Evolutionary conservation across 495 filamentous ascomycete species (phyloP).

Genomic region (Bacidia rubella): DNA sequence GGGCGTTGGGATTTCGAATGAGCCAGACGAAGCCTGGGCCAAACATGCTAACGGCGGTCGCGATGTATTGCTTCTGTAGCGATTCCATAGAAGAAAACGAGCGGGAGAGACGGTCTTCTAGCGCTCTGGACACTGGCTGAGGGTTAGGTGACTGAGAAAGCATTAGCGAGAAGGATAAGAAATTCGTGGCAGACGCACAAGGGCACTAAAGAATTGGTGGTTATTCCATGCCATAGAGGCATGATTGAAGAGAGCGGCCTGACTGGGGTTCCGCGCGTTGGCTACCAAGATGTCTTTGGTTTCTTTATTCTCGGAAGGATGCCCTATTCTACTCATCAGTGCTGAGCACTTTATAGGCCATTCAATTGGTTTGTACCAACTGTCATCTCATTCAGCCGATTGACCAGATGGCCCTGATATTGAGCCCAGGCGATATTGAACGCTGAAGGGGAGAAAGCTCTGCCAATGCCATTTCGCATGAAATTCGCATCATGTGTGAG

Average conservation of each 20-base stretch:
- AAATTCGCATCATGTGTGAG: conserved; percentile 42
- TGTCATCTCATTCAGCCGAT: conserved; percentile 60
- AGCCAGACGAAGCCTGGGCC: conserved; percentile 97
- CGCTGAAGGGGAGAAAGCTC: conserved; percentile 48
- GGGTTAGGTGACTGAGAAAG: conserved; percentile 30
- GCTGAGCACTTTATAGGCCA: too few relatives aligned
- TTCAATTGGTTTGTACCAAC: conserved; percentile 63
- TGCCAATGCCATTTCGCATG: conserved; percentile 46
- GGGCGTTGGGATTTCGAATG: conserved; percentile 37
- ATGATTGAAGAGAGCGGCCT: conserved; percentile 79
- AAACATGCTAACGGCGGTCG: conserved; percentile 83
- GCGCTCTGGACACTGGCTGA: conserved; percentile 37
- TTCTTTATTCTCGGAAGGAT: conserved; percentile 40
- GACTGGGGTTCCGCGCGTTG: conserved; percentile 61
- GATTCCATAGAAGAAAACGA: conserved; percentile 73
- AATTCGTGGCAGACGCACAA: conserved; percentile 23
- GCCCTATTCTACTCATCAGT: conserved; percentile 27
- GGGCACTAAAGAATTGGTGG: conserved; percentile 77
- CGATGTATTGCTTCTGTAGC: conserved; percentile 61
- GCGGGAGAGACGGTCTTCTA: conserved; percentile 36
- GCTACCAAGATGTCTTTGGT: conserved; percentile 56
- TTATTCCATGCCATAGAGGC: conserved; percentile 96
- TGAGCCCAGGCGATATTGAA: conserved; percentile 69
- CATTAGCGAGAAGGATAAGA: conserved; percentile 8
- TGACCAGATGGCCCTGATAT: conserved; percentile 60